Evolutionary conservation across 352 stramenopile species (phyloP).

Genomic region (Phytophthora citricola): DNA sequence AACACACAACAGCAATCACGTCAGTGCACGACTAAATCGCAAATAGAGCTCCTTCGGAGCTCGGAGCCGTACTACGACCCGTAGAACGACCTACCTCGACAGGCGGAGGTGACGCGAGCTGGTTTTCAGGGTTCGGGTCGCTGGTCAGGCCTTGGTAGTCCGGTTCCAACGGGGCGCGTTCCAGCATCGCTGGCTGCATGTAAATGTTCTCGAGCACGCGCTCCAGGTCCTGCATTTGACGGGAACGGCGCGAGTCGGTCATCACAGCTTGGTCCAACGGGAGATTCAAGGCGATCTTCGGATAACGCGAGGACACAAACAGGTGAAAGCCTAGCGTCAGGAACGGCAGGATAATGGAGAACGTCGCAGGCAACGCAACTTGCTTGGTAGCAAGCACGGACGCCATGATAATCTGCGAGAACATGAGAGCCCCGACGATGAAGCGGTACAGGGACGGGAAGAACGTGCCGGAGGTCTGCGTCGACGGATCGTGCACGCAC

Average conservation of each 20-base stretch:
- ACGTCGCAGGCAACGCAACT: conserved; percentile 60
- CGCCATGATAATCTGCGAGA: conserved; percentile 83
- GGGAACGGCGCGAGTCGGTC: conserved; percentile 63
- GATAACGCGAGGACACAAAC: conserved; percentile 75
- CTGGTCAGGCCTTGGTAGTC: conserved; percentile 80
- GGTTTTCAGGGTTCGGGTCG: conserved; percentile 66
- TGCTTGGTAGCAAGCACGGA: conserved; percentile 79
- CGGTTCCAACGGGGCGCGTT: conserved; percentile 70
- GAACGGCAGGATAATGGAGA: conserved; percentile 73
- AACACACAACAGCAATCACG: conserved; percentile 24
- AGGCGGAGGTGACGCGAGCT: conserved; percentile 68
- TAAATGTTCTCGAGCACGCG: conserved; percentile 70
- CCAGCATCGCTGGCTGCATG: conserved; percentile 68
- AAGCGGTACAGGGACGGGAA: conserved; percentile 87
- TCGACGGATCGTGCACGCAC: conserved; percentile 77
- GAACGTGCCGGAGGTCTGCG: conserved; percentile 67
- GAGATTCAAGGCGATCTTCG: conserved; percentile 69
- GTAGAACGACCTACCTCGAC: conserved; percentile 48
- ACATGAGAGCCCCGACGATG: conserved; percentile 77
- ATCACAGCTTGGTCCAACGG: conserved; percentile 81
- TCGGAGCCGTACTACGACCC: no score
- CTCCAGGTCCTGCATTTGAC: conserved; percentile 63
- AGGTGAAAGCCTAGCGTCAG: conserved; percentile 73
- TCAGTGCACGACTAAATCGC: conserved; percentile 18
- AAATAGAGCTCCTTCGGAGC: background rate